Evolutionary conservation across 192 early-diverging fungal genomes (phyloP), one percentile per base, ranked within the genome.

Genomic region (Nowakowskiella sp.): DNA sequence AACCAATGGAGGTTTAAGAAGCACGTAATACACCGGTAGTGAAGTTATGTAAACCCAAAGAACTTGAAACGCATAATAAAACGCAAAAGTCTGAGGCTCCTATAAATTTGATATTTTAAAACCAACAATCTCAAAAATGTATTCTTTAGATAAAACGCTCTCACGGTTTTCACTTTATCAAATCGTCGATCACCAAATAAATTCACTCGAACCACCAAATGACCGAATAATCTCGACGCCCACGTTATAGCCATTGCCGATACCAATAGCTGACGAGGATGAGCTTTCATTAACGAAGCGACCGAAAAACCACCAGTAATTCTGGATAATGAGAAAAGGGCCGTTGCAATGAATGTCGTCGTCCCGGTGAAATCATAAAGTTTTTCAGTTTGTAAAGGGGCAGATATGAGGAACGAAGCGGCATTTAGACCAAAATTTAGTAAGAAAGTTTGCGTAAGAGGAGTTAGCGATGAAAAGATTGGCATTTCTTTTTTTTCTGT

Each of bases 101-200:
- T n/a, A n/a, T n/a, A n/a, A n/a, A n/a, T n/a, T n/a, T n/a, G n/a
- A n/a, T n/a, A n/a, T n/a, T n/a, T n/a, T n/a, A n/a, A n/a, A n/a
- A n/a, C n/a, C n/a, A n/a, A n/a, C n/a, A n/a, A n/a, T n/a, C n/a
- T n/a, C n/a, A n/a, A n/a, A n/a, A n/a, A n/a, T n/a, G n/a, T n/a
- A n/a, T n/a, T n/a, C n/a, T n/a, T n/a, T n/a, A n/a, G n/a, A n/a
- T n/a, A n/a, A n/a, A n/a, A n/a, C n/a, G n/a, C n/a, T n/a, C n/a
- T n/a, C n/a, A n/a, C n/a, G n/a, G n/a, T n/a, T n/a, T 64, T 64
- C 50, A 69, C 61, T 28, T 57, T 26, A 30, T 69, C 58, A 42
- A 69, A 69, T 9, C 67, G 67, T 13, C 52, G 24, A 55, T 69
- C 67, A 23, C 61, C 53, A 6, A 59, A 22, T 2, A 52, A 16